Evolutionary conservation across 768 basidiomycete genomes (phyloP).

Genomic region (Gloeostereum incarnatum): DNA sequence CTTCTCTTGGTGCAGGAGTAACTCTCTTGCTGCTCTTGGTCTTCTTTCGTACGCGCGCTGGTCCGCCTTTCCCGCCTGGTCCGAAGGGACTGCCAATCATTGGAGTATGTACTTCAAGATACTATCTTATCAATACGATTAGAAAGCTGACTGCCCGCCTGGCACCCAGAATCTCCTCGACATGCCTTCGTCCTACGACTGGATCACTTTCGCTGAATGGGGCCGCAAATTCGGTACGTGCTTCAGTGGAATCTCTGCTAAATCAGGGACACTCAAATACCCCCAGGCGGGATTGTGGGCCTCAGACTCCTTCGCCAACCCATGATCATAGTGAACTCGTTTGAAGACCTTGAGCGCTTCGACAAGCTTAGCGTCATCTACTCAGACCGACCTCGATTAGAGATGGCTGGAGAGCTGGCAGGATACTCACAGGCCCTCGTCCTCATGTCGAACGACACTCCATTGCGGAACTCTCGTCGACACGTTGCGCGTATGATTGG

Average conservation of each 20-base stretch:
- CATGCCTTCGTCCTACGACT: constrained; percentile 11
- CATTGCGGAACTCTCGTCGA: constrained; percentile 10
- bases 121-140: too few relatives aligned
- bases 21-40: too few relatives aligned
- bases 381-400: constrained; percentile 22
- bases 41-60: too few relatives aligned
- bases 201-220: constrained; percentile 10
- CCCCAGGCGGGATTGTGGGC: constrained; percentile 8
- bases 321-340: constrained; percentile 22
- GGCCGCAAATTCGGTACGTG: constrained; percentile 2
- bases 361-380: constrained; percentile 28
- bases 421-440: background rate
- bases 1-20: too few relatives aligned
- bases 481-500: constrained; percentile 4
- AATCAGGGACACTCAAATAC: background rate
- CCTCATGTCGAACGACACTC: constrained; percentile 8
- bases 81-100: constrained; percentile 9
- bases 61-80: constrained; percentile 10
- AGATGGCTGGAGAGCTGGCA: constrained; percentile 11
- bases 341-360: constrained; percentile 24
- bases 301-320: constrained; percentile 25
- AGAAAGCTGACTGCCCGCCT: background rate
- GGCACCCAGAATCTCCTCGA: constrained; percentile 6
- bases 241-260: background rate
- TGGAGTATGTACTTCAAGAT: background rate